phyloP scores from a whole-genome alignment of 2,329 filamentous ascomycete species.

The Colletotrichum spaethianum region DNA sequence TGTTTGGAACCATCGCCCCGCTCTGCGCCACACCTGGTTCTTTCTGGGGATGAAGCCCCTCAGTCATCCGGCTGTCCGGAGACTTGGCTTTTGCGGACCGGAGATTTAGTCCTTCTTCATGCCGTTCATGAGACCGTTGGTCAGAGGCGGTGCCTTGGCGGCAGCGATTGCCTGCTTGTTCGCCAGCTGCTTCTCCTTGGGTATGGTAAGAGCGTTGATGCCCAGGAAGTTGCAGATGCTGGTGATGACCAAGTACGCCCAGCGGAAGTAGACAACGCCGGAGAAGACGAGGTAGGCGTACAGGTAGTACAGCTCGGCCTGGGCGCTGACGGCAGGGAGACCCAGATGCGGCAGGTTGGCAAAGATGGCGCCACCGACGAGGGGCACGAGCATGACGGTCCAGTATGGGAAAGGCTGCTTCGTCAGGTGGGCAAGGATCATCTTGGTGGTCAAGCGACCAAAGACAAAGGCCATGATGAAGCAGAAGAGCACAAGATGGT shows the following conservation, averaged over 20 bases:
- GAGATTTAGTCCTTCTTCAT: slow-evolving; percentile 46
- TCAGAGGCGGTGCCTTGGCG: slow-evolving; percentile 46
- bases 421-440: slow-evolving; percentile 95
- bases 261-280: slow-evolving; percentile 88
- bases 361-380: slow-evolving; percentile 87
- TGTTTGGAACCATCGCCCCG: background rate
- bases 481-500: slow-evolving; percentile 93
- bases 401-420: slow-evolving; percentile 96
- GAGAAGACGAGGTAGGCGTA: slow-evolving; percentile 88
- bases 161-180: slow-evolving; percentile 62
- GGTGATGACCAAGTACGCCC: slow-evolving; percentile 91
- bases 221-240: slow-evolving; percentile 93
- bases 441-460: slow-evolving; percentile 98
- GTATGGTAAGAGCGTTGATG: slow-evolving; percentile 95
- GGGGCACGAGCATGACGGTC: slow-evolving; percentile 90
- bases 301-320: slow-evolving; percentile 84
- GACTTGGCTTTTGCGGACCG: background rate
- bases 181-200: slow-evolving; percentile 70
- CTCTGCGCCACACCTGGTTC: background rate
- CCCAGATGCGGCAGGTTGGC: slow-evolving; percentile 87
- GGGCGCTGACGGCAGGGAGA: slow-evolving; percentile 74
- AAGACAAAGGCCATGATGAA: slow-evolving; percentile 97
- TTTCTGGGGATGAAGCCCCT: slow-evolving; percentile 8
- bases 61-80: background rate
- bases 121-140: slow-evolving; percentile 47